Conservation (phyloP, 2,329 filamentous ascomycete genomes). For the Colletotrichum kahawae region DNA sequence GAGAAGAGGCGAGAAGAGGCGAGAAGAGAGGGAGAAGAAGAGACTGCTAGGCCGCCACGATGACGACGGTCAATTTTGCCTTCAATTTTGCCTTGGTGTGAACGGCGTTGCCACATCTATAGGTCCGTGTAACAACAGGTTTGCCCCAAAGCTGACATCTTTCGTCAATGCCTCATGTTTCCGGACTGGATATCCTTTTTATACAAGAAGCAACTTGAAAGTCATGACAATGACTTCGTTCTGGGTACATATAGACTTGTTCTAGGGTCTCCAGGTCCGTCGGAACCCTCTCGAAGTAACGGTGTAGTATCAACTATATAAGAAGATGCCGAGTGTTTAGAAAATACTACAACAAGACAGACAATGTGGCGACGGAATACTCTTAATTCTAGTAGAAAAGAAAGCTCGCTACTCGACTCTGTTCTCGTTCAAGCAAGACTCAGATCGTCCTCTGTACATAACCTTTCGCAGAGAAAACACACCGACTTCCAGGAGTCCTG, state of each 20-base stretch:
- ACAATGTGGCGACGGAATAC: too few relatives aligned
- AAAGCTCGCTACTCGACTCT: not conserved
- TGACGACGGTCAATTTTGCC: not conserved
- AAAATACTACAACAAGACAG: accelerated
- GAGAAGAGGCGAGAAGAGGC: too few relatives aligned
- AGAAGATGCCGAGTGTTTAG: accelerated
- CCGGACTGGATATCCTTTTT: accelerated
- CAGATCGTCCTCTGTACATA: not conserved
- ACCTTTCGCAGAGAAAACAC: not conserved
- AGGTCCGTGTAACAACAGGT: not conserved
- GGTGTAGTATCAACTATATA: accelerated
- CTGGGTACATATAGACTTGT: not conserved
- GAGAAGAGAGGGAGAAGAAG: too few relatives aligned
- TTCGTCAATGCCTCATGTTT: not conserved
- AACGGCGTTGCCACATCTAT: accelerated
- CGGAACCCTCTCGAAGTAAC: accelerated
- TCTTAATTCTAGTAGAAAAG: too few relatives aligned
- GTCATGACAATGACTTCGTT: not conserved
- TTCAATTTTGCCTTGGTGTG: accelerated
- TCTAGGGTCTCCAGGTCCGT: accelerated
- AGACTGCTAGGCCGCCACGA: not conserved
- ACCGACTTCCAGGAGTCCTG: not conserved
- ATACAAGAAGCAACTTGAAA: not conserved
- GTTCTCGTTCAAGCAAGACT: accelerated
- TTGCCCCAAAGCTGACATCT: too few relatives aligned